Percentiles rank a stretch among this genome's conserved stretches.
phyloP scores from a whole-genome alignment of 129 eudicot species.

The Pulicaria dysenterica region DNA sequence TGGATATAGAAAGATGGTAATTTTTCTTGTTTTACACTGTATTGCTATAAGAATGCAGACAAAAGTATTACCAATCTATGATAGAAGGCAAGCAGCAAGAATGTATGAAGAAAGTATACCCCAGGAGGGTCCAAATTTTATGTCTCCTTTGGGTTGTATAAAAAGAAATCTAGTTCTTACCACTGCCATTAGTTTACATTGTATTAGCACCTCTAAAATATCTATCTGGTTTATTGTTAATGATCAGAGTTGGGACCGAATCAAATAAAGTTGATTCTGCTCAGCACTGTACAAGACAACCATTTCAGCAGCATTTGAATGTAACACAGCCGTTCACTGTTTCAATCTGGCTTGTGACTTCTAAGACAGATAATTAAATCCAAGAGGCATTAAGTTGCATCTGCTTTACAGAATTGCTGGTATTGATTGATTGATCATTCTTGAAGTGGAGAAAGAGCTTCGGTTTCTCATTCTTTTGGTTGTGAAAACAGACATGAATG shows the following conservation, averaged over 20 bases:
- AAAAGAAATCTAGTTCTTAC: background rate
- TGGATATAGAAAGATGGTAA: no score
- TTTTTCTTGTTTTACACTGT: no score
- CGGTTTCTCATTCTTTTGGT: slow-evolving; percentile 11
- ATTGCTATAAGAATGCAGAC: no score
- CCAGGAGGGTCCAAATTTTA: background rate
- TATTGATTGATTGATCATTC: background rate
- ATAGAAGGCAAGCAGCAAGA: no score
- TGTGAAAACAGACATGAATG: background rate
- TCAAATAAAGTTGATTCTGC: background rate
- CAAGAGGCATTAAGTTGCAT: background rate
- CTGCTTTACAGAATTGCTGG: background rate
- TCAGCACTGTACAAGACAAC: no score
- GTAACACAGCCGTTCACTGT: background rate
- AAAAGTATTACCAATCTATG: no score
- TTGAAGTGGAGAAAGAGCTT: background rate
- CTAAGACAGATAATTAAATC: slow-evolving; percentile 4
- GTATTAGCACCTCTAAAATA: background rate
- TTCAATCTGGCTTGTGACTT: slow-evolving; percentile 19
- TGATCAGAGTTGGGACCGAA: background rate
- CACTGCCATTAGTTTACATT: background rate
- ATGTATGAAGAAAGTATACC: no score
- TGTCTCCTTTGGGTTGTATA: background rate
- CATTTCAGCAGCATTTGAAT: background rate
- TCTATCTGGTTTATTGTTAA: background rate